Evolutionary conservation across 2,329 filamentous ascomycete genomes (phyloP), one percentile per base, ranked within the genome.

Genomic region (Mycocentrospora acerina): DNA sequence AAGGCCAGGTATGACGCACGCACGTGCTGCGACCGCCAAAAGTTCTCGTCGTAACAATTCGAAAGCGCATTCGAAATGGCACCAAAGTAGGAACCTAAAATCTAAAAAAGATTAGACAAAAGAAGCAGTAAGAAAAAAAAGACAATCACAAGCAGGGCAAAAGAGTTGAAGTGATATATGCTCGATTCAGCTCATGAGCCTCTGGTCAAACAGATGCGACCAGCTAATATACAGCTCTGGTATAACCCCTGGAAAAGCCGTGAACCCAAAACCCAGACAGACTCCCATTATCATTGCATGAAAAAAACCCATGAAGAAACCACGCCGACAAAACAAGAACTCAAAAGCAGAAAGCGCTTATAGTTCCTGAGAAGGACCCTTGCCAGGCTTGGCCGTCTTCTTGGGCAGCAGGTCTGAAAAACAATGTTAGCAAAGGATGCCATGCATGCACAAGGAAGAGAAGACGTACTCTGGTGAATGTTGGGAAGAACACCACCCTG

Each of bases 401-500:
- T 98, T 97, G 69, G 93, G 93, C 57, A 98, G 84, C 52, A 98
- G 86, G 79, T 98, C 91, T 95, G 66, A 37, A 62, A 57, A 50
- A 29, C 13, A 22, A 39, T 45, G 66, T 80, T 62, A 78, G 74
- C 56, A 62, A 24, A 19, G 31, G 24, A 34, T 6, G 27, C 41
- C 39, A 24, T 11, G 32, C 12, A 11, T 35, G 12, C n/a, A 32
- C 10, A 17, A 13, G n/a, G 29, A 48, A 22, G 19, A 22, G 19
- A 40, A 46, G 55, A 81, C 88, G 61, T 83, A 95, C 89, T 95
- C 77, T 93, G 88, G 80, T 95, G 89, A 61, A 95, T 95, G 82
- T 95, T 94, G 73, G 90, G 90, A 53, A 95, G 81, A 59, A 95
- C 90, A 90, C 89, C 89, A 79, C 89, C 90, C 77, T 95, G 90